Conservation (phyloP, 257 asterid genomes). For the Ilex aquifolium region DNA sequence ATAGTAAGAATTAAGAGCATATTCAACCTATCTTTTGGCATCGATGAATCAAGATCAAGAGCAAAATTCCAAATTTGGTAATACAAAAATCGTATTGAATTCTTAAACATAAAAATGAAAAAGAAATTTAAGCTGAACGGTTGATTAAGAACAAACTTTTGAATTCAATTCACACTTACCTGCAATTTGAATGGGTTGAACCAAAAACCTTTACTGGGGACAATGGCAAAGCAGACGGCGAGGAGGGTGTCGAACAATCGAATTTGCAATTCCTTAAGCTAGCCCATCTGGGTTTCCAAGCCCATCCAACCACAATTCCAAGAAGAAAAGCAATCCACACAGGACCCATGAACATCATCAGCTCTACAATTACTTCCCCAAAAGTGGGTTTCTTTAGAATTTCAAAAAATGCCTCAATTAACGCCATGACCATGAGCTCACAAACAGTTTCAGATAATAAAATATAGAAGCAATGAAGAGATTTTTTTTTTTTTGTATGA, state of each 20-base stretch:
- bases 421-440: conserved; percentile 29
- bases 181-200: conserved; percentile 22
- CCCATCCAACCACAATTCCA: conserved; percentile 81
- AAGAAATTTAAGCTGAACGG: not conserved
- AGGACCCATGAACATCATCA: conserved; percentile 60
- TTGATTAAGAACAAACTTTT: too few species aligned
- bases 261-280: conserved; percentile 45
- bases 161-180: conserved; percentile 23
- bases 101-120: too few species aligned
- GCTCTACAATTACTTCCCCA: conserved; percentile 41
- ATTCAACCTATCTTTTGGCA: too few species aligned
- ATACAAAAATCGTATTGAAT: too few species aligned
- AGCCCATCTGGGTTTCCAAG: conserved; percentile 92
- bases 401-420: conserved; percentile 47
- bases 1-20: too few species aligned
- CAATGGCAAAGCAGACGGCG: conserved; percentile 32
- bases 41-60: too few species aligned
- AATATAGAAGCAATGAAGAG: not conserved
- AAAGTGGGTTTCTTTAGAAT: conserved; percentile 47
- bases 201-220: conserved; percentile 14
- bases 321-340: conserved; percentile 68
- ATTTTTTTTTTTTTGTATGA: too few species aligned
- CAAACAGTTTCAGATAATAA: conserved; percentile 1
- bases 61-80: too few species aligned
- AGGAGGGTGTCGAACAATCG: conserved; percentile 56